Percentiles rank a stretch among this genome's conserved stretches.
phyloP scores from a whole-genome alignment of 2,329 filamentous ascomycete species.

The Aspergillus terreus region DNA sequence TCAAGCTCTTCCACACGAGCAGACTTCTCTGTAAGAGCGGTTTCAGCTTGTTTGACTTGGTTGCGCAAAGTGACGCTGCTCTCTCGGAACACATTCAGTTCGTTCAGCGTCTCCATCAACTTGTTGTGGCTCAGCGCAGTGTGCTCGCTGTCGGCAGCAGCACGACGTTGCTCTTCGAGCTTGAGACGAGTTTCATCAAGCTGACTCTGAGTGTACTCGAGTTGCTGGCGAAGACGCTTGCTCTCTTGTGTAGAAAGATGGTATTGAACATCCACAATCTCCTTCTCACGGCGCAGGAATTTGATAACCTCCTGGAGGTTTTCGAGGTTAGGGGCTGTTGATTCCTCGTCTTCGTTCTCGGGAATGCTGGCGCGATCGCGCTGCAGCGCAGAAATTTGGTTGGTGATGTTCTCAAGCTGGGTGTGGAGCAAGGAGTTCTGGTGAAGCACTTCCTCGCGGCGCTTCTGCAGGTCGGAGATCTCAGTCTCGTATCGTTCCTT shows the following conservation, averaged over 20 bases:
- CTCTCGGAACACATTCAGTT: constrained; percentile 93
- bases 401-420: constrained; percentile 77
- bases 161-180: constrained; percentile 81
- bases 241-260: constrained; percentile 84
- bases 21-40: constrained; percentile 70
- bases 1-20: constrained; percentile 71
- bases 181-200: constrained; percentile 86
- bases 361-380: constrained; percentile 62
- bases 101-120: constrained; percentile 89
- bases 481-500: constrained; percentile 79
- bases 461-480: constrained; percentile 69
- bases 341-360: constrained; percentile 49
- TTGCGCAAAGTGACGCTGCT: constrained; percentile 88
- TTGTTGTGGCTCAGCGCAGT: constrained; percentile 78
- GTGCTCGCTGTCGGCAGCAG: constrained; percentile 68
- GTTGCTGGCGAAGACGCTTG: constrained; percentile 83
- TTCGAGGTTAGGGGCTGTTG: constrained; percentile 58
- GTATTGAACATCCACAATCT: constrained; percentile 95
- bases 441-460: constrained; percentile 77
- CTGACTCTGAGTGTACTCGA: constrained; percentile 81
- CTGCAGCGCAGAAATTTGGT: constrained; percentile 76
- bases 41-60: constrained; percentile 75
- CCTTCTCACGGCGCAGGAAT: constrained; percentile 91
- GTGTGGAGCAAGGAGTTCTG: constrained; percentile 90
- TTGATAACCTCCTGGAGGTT: constrained; percentile 86